phyloP scores from a whole-genome alignment of 2,329 filamentous ascomycete genomes.

The Pseudomassariella vexata region DNA sequence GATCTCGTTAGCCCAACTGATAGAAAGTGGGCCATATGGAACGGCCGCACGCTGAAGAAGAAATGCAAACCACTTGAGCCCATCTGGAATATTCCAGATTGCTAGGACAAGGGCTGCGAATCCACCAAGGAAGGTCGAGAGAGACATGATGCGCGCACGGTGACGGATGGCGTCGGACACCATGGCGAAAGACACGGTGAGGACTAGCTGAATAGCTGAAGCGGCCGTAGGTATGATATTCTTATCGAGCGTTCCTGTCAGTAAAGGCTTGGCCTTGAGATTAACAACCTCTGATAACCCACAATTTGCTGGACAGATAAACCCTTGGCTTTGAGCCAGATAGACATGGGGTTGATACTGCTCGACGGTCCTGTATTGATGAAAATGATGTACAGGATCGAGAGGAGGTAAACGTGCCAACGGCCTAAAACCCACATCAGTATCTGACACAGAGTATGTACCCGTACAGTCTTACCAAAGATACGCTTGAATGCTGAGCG shows the following conservation, averaged over 20 bases:
- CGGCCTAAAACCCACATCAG: constrained; percentile 3
- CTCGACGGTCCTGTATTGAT: constrained; percentile 27
- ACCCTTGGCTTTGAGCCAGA: constrained; percentile 34
- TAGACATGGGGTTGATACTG: constrained; percentile 28
- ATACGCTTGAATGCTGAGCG: constrained; percentile 15
- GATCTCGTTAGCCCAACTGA: constrained; percentile 31
- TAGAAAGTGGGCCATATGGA: constrained; percentile 16
- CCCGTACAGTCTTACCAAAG: constrained; percentile 8
- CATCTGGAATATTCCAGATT: constrained; percentile 16
- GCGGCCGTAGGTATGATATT: constrained; percentile 44
- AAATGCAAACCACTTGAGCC: constrained; percentile 17
- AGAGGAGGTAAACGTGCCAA: constrained; percentile 31
- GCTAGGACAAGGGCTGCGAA: constrained; percentile 14
- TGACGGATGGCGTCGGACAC: constrained; percentile 40
- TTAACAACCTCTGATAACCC: constrained; percentile 8
- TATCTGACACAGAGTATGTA: neutral
- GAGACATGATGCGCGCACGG: constrained; percentile 23
- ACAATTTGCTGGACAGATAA: constrained; percentile 42
- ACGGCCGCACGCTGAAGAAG: constrained; percentile 12
- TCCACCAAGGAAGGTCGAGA: constrained; percentile 18
- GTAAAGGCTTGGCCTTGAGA: neutral
- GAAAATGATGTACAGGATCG: constrained; percentile 31
- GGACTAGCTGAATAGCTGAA: constrained; percentile 45
- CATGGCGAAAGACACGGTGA: constrained; percentile 48
- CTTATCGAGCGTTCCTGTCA: constrained; percentile 7